Evolutionary conservation across 192 early-diverging fungal species (phyloP), one percentile per base, ranked within the genome.

Genomic region (Coemansia sp.): DNA sequence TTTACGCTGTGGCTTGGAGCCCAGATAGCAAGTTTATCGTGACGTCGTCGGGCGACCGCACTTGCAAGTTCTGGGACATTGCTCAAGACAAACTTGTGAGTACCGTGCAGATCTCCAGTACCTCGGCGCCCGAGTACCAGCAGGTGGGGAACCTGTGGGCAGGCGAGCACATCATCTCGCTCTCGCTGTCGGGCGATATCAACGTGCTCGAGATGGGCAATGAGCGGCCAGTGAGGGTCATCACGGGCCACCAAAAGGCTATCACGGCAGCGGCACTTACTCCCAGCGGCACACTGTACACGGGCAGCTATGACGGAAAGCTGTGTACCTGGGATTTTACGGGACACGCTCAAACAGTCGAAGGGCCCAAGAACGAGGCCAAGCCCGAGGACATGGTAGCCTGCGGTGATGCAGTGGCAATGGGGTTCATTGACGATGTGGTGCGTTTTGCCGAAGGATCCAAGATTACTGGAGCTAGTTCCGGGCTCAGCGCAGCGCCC

Each of bases 141-240:
- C 97, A 99, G 82, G 91, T 99, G 23, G 97, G 97, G 58, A 92
- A 91, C 65, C 74, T 97, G 69, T 98, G 96, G 96, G 87, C 87
- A 33, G 92, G 90, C 40, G 76, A 88, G 57, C 69, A 88, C 61
- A 68, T 97, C 6, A 60, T 99, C 49, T 89, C 89, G 55, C 76
- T 94, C 30, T 95, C 95, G 13, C 81, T 97, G 17, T 91, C 87
- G 16, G 97, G 97, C 32, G 88, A 93, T 64, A 77, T 99, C 63
- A 95, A 95, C 82, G 94, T 92, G 59, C 78, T 99, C 39, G 60
- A 57, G 10, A 64, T 75, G 66, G 90, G 93, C 64, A 32, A 42
- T 13, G 67, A 43, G 2, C 43, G 16, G 63, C 62, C 73, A 6
- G 68, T 76, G 30, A 60, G 49, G 14, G 69, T 67, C 23, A 58